These are phyloP conservation scores for Calendula officinalis DNA, from an alignment of 129 eudicot species.

Conservation along the genomic window DNA sequence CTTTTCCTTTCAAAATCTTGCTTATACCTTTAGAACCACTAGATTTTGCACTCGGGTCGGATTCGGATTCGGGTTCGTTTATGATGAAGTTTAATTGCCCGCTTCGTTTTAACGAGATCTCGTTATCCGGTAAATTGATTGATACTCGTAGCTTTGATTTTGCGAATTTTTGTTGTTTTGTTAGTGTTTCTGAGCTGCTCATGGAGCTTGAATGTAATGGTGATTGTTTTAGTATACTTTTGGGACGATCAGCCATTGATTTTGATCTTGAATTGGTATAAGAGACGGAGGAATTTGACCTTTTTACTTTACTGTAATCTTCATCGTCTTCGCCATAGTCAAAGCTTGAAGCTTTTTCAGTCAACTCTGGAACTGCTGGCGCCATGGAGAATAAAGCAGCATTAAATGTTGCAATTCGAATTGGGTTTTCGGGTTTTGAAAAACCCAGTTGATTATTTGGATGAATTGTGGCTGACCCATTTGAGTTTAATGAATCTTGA, in stretches of 20 bases:
- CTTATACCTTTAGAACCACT: slow-evolving; percentile 29
- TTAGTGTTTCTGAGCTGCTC: slow-evolving; percentile 28
- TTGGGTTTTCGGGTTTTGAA: slow-evolving; percentile 32
- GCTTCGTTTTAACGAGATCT: slow-evolving; percentile 70
- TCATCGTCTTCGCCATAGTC: slow-evolving; percentile 34
- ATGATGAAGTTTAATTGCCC: slow-evolving; percentile 44
- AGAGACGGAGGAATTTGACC: not conserved
- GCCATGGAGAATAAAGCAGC: slow-evolving; percentile 99
- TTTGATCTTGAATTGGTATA: slow-evolving; percentile 35
- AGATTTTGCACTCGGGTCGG: slow-evolving; percentile 28
- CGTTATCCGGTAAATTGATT: slow-evolving; percentile 91
- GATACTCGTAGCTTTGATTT: slow-evolving; percentile 86
- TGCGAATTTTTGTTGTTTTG: slow-evolving; percentile 58
- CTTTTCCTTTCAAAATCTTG: slow-evolving; percentile 52
- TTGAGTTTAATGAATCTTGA: slow-evolving; percentile 37
- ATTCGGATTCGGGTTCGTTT: slow-evolving; percentile 22
- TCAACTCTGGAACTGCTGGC: slow-evolving; percentile 54
- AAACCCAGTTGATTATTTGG: slow-evolving; percentile 46
- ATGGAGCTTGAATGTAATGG: slow-evolving; percentile 65
- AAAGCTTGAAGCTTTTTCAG: slow-evolving; percentile 25
- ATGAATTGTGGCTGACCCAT: slow-evolving; percentile 56
- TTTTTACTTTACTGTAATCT: slow-evolving; percentile 8
- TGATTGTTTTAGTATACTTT: slow-evolving; percentile 78
- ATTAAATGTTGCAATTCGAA: slow-evolving; percentile 79
- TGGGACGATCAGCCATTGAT: slow-evolving; percentile 65